A percentile compares a stretch with the other conserved stretches of the same genome.
Evolutionary conservation across 1,284 basidiomycete species (phyloP).

Genomic region (Fomes fomentarius): DNA sequence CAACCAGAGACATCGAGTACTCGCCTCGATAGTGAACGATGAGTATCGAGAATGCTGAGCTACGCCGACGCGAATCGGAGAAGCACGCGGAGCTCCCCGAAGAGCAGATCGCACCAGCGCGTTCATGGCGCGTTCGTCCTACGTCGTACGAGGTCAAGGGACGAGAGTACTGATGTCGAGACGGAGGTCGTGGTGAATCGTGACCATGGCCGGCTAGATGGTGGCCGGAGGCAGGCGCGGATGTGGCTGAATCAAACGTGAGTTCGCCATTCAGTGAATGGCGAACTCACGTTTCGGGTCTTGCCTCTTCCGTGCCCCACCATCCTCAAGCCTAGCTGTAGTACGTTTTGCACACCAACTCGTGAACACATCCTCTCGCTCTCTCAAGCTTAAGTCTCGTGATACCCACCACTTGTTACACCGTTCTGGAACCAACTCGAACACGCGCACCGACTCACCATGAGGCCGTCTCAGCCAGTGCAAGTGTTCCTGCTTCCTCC

Average conservation of each 20-base stretch:
- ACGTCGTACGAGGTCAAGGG: background rate
- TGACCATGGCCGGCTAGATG: background rate
- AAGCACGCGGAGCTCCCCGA: background rate
- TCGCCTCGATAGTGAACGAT: conserved; percentile 13
- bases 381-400: too few relatives aligned
- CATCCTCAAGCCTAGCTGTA: too few relatives aligned
- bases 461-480: conserved; percentile 27
- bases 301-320: too few relatives aligned
- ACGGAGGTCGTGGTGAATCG: background rate
- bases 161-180: background rate
- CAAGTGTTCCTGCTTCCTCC: conserved; percentile 9
- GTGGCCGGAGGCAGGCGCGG: background rate
- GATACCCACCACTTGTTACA: too few relatives aligned
- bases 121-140: background rate
- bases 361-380: too few relatives aligned
- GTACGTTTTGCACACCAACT: too few relatives aligned
- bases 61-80: background rate
- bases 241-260: background rate
- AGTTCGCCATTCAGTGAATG: background rate
- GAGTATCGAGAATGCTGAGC: conserved; percentile 1
- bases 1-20: background rate
- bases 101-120: background rate
- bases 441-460: background rate
- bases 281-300: too few relatives aligned
- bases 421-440: too few relatives aligned